These are phyloP conservation scores for Bipolaris cookei DNA, from an alignment of 2,329 filamentous ascomycete genomes.

Conservation along the genomic window DNA sequence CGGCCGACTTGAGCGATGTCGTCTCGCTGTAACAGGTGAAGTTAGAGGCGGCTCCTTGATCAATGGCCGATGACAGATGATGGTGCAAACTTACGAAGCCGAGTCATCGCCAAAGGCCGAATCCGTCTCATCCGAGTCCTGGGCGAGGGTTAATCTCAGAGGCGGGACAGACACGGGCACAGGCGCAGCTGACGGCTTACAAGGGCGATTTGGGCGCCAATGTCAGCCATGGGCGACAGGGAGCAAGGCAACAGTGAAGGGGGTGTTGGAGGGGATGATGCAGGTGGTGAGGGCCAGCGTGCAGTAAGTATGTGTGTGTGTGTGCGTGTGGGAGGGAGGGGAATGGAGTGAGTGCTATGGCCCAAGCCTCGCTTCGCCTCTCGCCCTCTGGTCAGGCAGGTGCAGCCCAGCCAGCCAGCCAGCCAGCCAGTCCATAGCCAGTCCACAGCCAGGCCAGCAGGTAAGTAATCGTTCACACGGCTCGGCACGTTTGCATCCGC, in stretches of 20 bases:
- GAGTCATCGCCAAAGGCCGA: constrained; percentile 29
- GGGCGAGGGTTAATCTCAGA: constrained; percentile 3
- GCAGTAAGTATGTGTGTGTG: background rate
- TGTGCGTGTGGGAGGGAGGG: no score
- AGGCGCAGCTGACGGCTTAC: constrained; percentile 9
- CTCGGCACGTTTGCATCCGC: no score
- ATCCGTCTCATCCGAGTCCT: constrained; percentile 28
- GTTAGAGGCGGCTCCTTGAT: background rate
- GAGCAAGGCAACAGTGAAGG: background rate
- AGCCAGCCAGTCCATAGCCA: no score
- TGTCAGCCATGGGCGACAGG: constrained; percentile 22
- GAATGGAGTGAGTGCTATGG: no score
- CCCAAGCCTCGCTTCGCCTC: no score
- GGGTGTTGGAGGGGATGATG: background rate
- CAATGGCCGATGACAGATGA: no score
- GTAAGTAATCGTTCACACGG: no score
- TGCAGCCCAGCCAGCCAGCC: no score
- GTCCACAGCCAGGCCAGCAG: no score
- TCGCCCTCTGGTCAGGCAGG: no score
- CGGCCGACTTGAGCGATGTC: constrained; percentile 32
- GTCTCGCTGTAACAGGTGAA: constrained; percentile 26
- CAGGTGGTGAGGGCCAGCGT: background rate
- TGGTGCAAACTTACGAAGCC: constrained; percentile 21
- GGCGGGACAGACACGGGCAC: background rate
- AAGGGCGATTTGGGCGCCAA: constrained; percentile 23